Evolutionary conservation across 345 rosid species (phyloP).

Genomic region (Excoecaria cochinchinensis): DNA sequence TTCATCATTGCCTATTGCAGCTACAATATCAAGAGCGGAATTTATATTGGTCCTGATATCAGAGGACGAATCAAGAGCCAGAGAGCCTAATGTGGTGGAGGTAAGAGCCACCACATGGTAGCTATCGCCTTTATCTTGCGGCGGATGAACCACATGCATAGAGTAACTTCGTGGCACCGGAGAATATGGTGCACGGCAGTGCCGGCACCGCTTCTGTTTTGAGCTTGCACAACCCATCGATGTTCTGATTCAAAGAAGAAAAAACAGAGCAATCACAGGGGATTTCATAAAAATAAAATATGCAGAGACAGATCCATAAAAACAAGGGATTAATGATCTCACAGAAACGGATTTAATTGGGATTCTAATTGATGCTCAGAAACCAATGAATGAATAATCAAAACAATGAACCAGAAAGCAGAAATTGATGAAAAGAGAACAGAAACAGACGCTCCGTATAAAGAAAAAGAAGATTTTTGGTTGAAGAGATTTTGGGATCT

Average conservation of each 20-base stretch:
- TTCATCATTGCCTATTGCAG: not conserved
- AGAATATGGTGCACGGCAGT: constrained; percentile 62
- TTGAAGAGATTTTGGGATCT: constrained; percentile 4
- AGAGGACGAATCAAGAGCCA: constrained; percentile 43
- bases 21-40: constrained; percentile 9
- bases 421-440: no score
- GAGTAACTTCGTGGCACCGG: constrained; percentile 70
- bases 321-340: not conserved
- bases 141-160: constrained; percentile 62
- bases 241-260: not conserved
- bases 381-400: not conserved
- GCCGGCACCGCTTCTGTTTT: constrained; percentile 67
- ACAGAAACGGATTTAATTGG: no score
- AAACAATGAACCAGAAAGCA: not conserved
- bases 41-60: constrained; percentile 23
- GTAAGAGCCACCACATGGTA: constrained; percentile 70
- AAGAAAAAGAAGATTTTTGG: not conserved
- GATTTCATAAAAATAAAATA: not conserved
- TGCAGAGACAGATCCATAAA: constrained; percentile 7
- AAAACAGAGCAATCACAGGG: not conserved
- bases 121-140: constrained; percentile 56
- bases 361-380: not conserved
- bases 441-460: not conserved
- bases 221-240: constrained; percentile 89
- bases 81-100: constrained; percentile 72